These are phyloP conservation scores for Baorangia bicolor DNA, from an alignment of 768 basidiomycete species.

Conservation along the genomic window DNA sequence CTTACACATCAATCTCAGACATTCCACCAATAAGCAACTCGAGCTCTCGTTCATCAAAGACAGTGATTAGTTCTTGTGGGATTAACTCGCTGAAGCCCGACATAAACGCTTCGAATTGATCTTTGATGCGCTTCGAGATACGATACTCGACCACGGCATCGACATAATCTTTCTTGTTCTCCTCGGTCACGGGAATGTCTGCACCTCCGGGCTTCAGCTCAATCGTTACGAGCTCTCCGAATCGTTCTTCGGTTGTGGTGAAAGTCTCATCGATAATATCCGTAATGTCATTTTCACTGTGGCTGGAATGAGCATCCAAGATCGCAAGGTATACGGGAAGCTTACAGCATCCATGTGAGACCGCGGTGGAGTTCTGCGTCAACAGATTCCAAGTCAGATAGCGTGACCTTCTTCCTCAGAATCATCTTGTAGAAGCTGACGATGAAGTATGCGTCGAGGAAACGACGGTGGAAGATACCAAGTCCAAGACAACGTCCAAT, in stretches of 20 bases:
- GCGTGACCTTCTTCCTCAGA: constrained; percentile 92
- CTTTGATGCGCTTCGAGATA: constrained; percentile 95
- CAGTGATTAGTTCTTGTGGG: constrained; percentile 95
- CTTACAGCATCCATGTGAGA: constrained; percentile 98
- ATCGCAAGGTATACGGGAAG: constrained; percentile 10
- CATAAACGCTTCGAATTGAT: constrained; percentile 99
- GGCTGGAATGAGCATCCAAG: constrained; percentile 9
- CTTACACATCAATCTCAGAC: constrained; percentile 98
- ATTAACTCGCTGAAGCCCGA: constrained; percentile 99
- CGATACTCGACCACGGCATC: constrained; percentile 94
- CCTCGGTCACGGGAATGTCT: constrained; percentile 86
- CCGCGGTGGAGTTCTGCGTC: constrained; percentile 94
- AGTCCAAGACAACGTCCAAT: constrained; percentile 94
- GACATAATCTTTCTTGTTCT: constrained; percentile 99
- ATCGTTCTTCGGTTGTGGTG: constrained; percentile 94
- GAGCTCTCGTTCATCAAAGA: constrained; percentile 97
- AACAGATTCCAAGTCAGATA: constrained; percentile 93
- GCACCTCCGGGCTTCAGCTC: constrained; percentile 89
- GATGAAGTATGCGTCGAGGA: constrained; percentile 99
- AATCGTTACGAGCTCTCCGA: constrained; percentile 97
- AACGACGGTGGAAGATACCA: constrained; percentile 98
- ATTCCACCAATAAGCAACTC: constrained; percentile 98
- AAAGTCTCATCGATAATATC: constrained; percentile 98
- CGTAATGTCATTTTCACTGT: constrained; percentile 95
- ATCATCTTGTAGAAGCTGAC: constrained; percentile 99